Evolutionary conservation across 2,329 filamentous ascomycete genomes (phyloP), one percentile per base, ranked within the genome.

Genomic region (Ilyonectria destructans): DNA sequence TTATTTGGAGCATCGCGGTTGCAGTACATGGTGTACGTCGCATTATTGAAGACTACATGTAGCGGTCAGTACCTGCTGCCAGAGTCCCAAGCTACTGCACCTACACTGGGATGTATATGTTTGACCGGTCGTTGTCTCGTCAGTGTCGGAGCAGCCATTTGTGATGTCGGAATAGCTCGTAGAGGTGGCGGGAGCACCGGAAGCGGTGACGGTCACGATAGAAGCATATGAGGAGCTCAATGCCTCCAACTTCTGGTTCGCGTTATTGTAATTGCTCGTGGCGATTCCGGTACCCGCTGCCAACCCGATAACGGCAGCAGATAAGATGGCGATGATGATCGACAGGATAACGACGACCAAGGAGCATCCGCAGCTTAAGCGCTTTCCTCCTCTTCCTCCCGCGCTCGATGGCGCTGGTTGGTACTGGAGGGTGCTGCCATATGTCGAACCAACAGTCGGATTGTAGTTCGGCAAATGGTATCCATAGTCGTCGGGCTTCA

Each of bases 251-350:
- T 78, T 78, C 29, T 74, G 62, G 29, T 80, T 76, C 1, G 82
- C 82, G 13, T 79, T 69, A 58, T 77, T 83, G 6, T 83, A 82
- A 54, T 82, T 79, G 67, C 74, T 80, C 7, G 81, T 72, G 61
- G 84, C 80, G 6, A 85, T 75, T 6, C 83, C 85, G 1, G 82
- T 84, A 4, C 83, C 82, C 0, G 82, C 83, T 1, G 83, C 84
- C 29, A 86, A 75, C 1, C 83, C 84, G 59, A 86, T 81, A 13
- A 85, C 83, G 2, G 82, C 80, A 0, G 77, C 80, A 0, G 48
- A 51, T 17, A 51, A 17, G 4, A 79, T 40, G 6, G 80, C 82
- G 65, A 85, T 81, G 62, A 83, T 79, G 60, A 76, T 68, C 4
- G 81, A 82, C 13, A 86, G 79, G 26, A 82, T 66, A 43, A 85